Evolutionary conservation across 2,329 filamentous ascomycete genomes (phyloP).

Genomic region (Cercospora sp.): DNA sequence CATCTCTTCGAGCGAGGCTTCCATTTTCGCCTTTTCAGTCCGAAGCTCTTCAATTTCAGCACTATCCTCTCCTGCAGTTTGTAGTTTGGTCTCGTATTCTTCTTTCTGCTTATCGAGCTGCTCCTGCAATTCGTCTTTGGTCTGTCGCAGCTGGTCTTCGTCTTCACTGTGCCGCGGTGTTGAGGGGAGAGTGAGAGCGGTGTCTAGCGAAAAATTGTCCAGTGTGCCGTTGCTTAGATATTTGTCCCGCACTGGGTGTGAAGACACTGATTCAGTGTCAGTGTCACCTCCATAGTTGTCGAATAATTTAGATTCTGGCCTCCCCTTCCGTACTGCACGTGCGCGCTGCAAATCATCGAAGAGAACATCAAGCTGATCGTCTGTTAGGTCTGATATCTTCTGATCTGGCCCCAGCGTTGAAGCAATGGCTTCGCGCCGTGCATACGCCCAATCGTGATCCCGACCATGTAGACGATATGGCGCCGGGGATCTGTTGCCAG

Average conservation of each 20-base stretch:
- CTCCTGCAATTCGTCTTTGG: conserved; percentile 78
- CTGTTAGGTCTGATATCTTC: conserved; percentile 83
- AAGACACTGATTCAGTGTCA: conserved; percentile 84
- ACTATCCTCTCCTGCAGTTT: conserved; percentile 70
- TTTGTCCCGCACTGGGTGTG: conserved; percentile 76
- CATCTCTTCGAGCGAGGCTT: conserved; percentile 71
- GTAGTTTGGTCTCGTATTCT: conserved; percentile 76
- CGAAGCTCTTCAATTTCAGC: conserved; percentile 81
- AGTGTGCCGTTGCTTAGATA: conserved; percentile 89
- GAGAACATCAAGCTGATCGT: conserved; percentile 89
- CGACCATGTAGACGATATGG: conserved; percentile 60
- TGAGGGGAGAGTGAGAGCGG: conserved; percentile 88
- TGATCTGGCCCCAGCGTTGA: conserved; percentile 88
- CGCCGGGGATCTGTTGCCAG: conserved; percentile 76
- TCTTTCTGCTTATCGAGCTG: conserved; percentile 83
- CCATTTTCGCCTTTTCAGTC: conserved; percentile 81
- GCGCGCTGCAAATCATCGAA: conserved; percentile 93
- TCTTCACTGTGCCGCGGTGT: conserved; percentile 85
- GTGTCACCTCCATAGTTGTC: conserved; percentile 58
- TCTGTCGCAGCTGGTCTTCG: conserved; percentile 71
- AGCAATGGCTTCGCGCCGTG: conserved; percentile 86
- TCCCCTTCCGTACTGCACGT: conserved; percentile 76
- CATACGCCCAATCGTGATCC: conserved; percentile 94
- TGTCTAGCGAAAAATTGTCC: conserved; percentile 95
- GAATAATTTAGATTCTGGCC: conserved; percentile 56